Evolutionary conservation across 768 basidiomycete species (phyloP).

Genomic region (Suillus subluteus): DNA sequence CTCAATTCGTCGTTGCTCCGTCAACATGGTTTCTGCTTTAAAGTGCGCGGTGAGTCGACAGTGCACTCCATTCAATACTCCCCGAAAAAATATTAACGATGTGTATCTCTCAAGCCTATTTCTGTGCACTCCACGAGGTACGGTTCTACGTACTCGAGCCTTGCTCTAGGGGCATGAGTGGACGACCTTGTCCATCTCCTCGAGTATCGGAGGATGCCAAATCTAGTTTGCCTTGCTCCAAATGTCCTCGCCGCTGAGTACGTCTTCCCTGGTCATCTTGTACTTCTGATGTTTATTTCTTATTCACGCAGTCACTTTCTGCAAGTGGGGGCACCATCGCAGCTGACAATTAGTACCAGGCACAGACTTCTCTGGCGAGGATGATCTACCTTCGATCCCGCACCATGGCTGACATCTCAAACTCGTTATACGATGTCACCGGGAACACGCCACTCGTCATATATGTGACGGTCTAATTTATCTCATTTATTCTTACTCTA

Average conservation of each 20-base stretch:
- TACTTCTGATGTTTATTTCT: too few relatives aligned
- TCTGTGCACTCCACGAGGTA: conserved; percentile 8
- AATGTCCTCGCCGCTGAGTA: conserved; percentile 16
- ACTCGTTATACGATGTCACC: not conserved
- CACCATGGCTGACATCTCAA: not conserved
- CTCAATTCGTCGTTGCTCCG: not conserved
- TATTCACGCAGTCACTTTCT: too few relatives aligned
- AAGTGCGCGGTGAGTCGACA: not conserved
- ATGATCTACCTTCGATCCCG: not conserved
- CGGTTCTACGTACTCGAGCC: conserved; percentile 7
- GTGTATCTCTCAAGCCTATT: conserved; percentile 9
- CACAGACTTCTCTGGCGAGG: not conserved
- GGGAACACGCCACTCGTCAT: not conserved
- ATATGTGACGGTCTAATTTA: not conserved
- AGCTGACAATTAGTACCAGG: not conserved
- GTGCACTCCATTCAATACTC: not conserved
- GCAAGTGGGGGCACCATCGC: not conserved
- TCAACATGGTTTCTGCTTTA: not conserved
- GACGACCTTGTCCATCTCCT: not conserved
- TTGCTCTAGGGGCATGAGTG: not conserved
- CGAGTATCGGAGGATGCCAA: accelerated
- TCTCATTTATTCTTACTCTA: conserved; percentile 4
- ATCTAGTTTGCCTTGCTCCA: conserved; percentile 13
- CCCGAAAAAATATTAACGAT: not conserved
- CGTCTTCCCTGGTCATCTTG: not conserved